Evolutionary conservation across 192 early-diverging fungal species (phyloP), one percentile per base, ranked within the genome.

Genomic region (Helicostylum pulchrum): DNA sequence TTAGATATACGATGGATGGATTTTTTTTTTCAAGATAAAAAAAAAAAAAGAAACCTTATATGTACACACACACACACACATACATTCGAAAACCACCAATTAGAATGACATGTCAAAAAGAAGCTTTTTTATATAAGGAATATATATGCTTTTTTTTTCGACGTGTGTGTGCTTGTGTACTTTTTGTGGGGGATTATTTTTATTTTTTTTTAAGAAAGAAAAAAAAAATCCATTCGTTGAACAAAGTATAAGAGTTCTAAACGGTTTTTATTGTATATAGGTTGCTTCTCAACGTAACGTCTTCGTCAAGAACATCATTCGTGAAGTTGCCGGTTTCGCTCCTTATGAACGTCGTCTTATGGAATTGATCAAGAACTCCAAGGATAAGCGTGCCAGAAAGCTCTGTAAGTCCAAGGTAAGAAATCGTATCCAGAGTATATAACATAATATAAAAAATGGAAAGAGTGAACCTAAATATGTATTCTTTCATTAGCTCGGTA

Each of bases 281-380:
- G 83, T 59, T 64, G 61, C 68, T 31, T 70, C 68, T 73, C 90
- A 92, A 85, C 89, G 92, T 72, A 88, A 88, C 71, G 79, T 78
- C 77, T 96, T 97, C 78, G 96, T 99, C 60, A 90, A 91, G 73
- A 88, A 88, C 73, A 73, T 98, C 71, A 81, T 99, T 78, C 95
- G 97, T 71, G 97, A 99, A 82, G 96, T 99, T 39, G 87, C 84
- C 75, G 97, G 97, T 57, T 98, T 90, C 73, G 91, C 97, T 54
- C 97, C 97, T 61, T 99, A 99, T 79, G 97, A 99, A 84, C 90
- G 89, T 70, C 90, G 97, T 82, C 90, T 98, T 69, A 97, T 99
- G 96, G 97, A 99, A 88, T 87, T 99, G 90, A 83, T 99, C 77
- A 96, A 95, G 89, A 97, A 97, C 92, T 93, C 93, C 80, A 95